These are phyloP conservation scores for Naumovozyma castellii DNA, from an alignment of 805 yeast genomes.

Conservation along the genomic window DNA sequence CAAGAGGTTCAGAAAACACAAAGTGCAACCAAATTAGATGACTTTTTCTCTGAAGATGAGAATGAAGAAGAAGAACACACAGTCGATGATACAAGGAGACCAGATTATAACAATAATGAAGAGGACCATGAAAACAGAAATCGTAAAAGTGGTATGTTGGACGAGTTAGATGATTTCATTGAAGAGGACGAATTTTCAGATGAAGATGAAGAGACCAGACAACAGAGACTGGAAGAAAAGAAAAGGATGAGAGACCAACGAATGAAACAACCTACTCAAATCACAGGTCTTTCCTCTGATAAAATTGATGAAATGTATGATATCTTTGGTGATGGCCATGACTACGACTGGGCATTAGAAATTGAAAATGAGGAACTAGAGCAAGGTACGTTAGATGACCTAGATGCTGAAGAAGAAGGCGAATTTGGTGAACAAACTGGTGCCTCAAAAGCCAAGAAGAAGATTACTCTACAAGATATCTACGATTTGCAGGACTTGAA, in stretches of 20 bases:
- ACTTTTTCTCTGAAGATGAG: conserved; percentile 36
- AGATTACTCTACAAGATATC: conserved; percentile 65
- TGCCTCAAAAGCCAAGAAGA: conserved; percentile 21
- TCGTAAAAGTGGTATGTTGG: conserved; percentile 38
- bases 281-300: conserved; percentile 69
- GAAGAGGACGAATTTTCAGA: conserved; percentile 95
- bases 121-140: conserved; percentile 18
- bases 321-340: conserved; percentile 94
- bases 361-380: conserved; percentile 41
- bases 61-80: conserved; percentile 23
- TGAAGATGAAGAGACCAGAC: conserved; percentile 49
- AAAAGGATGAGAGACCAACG: conserved; percentile 32
- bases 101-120: conserved; percentile 16
- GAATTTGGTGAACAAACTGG: conserved; percentile 32
- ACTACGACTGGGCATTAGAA: conserved; percentile 96
- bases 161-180: conserved; percentile 92
- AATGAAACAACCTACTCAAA: conserved; percentile 46
- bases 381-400: conserved; percentile 29
- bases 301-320: conserved; percentile 88
- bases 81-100: conserved; percentile 14
- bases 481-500: conserved; percentile 91
- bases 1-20: conserved; percentile 9
- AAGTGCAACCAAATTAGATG: conserved; percentile 28
- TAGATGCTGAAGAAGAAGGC: conserved; percentile 12
- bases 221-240: conserved; percentile 30